Evolutionary conservation across 2,329 filamentous ascomycete genomes (phyloP), one percentile per base, ranked within the genome.

Genomic region (Escovopsis sp.): DNA sequence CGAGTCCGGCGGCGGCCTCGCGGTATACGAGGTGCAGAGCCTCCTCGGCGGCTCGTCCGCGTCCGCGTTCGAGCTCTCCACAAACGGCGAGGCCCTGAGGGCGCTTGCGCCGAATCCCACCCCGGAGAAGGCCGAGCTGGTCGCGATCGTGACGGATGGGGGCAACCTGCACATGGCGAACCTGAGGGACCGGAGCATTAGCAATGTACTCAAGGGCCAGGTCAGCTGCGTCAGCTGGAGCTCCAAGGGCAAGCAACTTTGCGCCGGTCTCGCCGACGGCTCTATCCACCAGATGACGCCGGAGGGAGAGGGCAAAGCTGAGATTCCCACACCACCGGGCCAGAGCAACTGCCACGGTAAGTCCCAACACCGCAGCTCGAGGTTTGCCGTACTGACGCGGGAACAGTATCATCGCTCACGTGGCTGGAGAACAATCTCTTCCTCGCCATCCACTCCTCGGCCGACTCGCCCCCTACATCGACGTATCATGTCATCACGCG

Each of bases 371-470:
- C 15, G 4, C 34, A 14, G 11, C 32, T 9, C 9, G 13, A 35
- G 14, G 8, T 35, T 20, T 16, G 37, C 12, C 7, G 64, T 47
- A 14, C 16, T 43, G 40, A 47, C 15, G 39, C 25, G 8, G 11
- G 20, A 15, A 7, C 27, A 81, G 84, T 93, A 3, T 84, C 86
- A 4, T 81, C 82, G 13, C 70, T 98, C 34, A 72, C 73, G 32
- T 98, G 93, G 91, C 71, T 96, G 15, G 84, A 91, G 54, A 94
- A 91, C 51, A 66, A 93, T 51, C 65, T 89, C 2, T 93, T 95
- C 56, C 68, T 96, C 36, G 71, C 81, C 42, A 74, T 91, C 16
- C 81, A 95, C 59, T 85, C 83, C n/a, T 65, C 71, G 27, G 72
- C 71, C 46, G 68, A 70, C 42, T 67, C 70, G 24, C 66, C 69